Percentiles rank a stretch among this genome's conserved stretches.
Evolutionary conservation across 1,284 basidiomycete genomes (phyloP).

Genomic region (Ganoderma boninense): DNA sequence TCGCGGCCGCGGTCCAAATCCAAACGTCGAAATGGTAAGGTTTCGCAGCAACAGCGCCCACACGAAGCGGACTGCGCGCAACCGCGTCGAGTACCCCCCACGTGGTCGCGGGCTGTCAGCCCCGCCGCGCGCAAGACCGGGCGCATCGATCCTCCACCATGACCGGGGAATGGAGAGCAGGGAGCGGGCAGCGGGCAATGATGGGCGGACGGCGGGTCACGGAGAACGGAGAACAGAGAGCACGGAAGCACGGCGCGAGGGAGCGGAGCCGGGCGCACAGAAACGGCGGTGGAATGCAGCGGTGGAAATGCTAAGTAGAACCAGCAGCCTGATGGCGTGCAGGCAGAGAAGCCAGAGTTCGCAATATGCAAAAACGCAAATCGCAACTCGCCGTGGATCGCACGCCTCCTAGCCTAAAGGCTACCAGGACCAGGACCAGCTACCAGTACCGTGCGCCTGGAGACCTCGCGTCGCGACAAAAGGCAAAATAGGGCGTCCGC

Average conservation of each 20-base stretch:
- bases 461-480: slow-evolving; percentile 24
- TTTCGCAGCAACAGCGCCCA: background rate
- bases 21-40: background rate
- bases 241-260: slow-evolving; percentile 4
- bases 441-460: slow-evolving; percentile 18
- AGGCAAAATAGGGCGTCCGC: slow-evolving; percentile 25
- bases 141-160: background rate
- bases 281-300: background rate
- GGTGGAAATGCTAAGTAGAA: background rate
- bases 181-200: background rate
- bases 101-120: background rate
- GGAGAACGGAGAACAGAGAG: background rate
- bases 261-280: slow-evolving; percentile 2
- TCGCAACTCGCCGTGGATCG: background rate
- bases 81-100: too few species aligned
- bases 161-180: background rate
- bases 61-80: background rate
- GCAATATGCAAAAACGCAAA: background rate
- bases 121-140: background rate
- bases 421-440: slow-evolving; percentile 15
- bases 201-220: too few species aligned
- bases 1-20: background rate
- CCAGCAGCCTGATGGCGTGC: background rate
- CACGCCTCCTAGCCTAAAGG: slow-evolving; percentile 22
- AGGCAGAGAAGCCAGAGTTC: background rate